Evolutionary conservation across 352 stramenopile species (phyloP).

Genomic region (Pythium chondricola): DNA sequence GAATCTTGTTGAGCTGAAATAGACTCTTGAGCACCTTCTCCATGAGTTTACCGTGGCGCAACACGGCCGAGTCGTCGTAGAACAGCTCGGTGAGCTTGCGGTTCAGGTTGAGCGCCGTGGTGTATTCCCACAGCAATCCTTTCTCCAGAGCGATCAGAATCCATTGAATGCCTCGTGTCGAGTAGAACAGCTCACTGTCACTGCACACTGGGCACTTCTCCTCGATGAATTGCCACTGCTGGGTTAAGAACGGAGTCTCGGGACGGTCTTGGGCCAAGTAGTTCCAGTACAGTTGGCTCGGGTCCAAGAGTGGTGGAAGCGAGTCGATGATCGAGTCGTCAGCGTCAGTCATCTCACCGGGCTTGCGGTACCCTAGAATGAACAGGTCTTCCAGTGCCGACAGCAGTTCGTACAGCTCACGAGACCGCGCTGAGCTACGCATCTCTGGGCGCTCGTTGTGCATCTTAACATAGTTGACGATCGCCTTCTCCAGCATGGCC

Average conservation of each 20-base stretch:
- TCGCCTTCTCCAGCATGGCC: constrained; percentile 47
- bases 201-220: constrained; percentile 41
- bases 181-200: constrained; percentile 55
- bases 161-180: constrained; percentile 70
- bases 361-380: constrained; percentile 50
- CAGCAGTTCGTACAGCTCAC: constrained; percentile 66
- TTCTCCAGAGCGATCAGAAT: constrained; percentile 58
- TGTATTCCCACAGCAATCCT: constrained; percentile 43
- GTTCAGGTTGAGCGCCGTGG: constrained; percentile 44
- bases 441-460: constrained; percentile 55
- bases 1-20: constrained; percentile 41
- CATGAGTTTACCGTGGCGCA: constrained; percentile 34
- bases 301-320: constrained; percentile 4
- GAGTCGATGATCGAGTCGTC: background rate
- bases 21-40: constrained; percentile 45
- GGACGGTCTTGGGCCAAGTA: constrained; percentile 54
- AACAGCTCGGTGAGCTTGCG: constrained; percentile 37
- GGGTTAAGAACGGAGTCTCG: constrained; percentile 39
- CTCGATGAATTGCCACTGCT: constrained; percentile 57
- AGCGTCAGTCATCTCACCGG: constrained; percentile 3
- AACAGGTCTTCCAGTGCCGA: constrained; percentile 62
- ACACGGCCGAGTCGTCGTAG: constrained; percentile 45
- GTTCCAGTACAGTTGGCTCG: constrained; percentile 55
- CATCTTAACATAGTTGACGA: constrained; percentile 53
- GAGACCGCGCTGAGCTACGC: constrained; percentile 50